A percentile compares a stretch with the other conserved stretches of the same genome.
Evolutionary conservation across 2,329 filamentous ascomycete genomes (phyloP).

Genomic region (Cercospora sp.): DNA sequence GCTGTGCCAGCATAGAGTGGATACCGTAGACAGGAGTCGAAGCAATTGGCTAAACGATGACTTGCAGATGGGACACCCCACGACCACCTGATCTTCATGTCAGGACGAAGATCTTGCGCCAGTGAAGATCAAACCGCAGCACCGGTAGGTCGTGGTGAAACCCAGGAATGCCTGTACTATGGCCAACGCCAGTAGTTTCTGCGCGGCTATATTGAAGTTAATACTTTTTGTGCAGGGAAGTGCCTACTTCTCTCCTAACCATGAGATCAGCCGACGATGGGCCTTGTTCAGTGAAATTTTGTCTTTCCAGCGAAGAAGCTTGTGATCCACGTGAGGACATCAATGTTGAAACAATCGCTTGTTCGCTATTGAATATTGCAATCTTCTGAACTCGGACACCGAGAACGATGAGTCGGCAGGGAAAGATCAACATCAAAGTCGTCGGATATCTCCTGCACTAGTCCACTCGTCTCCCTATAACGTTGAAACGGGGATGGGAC

Average conservation of each 20-base stretch:
- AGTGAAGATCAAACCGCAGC: not conserved
- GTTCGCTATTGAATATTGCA: not conserved
- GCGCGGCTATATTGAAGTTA: not conserved
- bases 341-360: not conserved
- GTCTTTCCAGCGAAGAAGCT: not conserved
- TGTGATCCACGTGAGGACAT: not conserved
- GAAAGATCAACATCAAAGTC: not conserved
- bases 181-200: not conserved
- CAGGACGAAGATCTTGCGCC: not conserved
- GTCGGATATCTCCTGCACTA: not conserved
- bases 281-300: not conserved
- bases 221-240: not conserved
- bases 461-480: not conserved
- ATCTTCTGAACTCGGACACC: not conserved
- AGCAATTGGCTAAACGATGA: not conserved
- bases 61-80: not conserved
- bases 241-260: not conserved
- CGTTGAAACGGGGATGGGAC: not conserved
- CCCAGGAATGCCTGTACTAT: constrained; percentile 1
- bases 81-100: not conserved
- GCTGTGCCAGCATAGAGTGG: not conserved
- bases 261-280: not conserved
- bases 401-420: not conserved
- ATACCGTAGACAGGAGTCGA: not conserved
- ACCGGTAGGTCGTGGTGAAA: not conserved